phyloP scores from a whole-genome alignment of 2,329 filamentous ascomycete genomes.

The Ilyonectria robusta region DNA sequence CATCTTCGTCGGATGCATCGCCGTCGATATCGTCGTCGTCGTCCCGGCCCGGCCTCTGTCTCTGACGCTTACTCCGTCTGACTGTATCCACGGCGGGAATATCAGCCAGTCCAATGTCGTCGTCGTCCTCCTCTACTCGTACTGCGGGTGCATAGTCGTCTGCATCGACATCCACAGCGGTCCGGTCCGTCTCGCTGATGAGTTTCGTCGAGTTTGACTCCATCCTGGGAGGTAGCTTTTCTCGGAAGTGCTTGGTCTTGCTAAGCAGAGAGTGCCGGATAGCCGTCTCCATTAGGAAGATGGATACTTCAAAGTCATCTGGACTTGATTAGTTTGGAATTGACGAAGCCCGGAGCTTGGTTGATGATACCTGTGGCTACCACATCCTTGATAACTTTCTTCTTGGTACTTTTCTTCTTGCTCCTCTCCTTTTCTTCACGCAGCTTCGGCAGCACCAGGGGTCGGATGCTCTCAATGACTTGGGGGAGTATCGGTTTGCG shows the following conservation, averaged over 20 bases:
- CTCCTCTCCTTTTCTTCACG: conserved; percentile 81
- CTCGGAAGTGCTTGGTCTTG: conserved; percentile 84
- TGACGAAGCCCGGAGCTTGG: neutral
- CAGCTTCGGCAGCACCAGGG: conserved; percentile 90
- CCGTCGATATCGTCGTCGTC: conserved; percentile 53
- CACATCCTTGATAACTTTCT: conserved; percentile 89
- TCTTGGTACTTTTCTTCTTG: conserved; percentile 77
- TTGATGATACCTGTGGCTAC: conserved; percentile 76
- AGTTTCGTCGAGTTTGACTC: conserved; percentile 75
- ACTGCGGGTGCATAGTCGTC: conserved; percentile 55
- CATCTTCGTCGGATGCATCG: conserved; percentile 52
- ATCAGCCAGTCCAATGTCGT: conserved; percentile 51
- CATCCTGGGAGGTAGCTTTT: conserved; percentile 66
- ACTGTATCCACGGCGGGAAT: conserved; percentile 49
- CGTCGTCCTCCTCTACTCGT: conserved; percentile 65
- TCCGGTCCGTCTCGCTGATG: conserved; percentile 68
- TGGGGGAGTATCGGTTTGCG: conserved; percentile 83
- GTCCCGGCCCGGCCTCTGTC: conserved; percentile 46
- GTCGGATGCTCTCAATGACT: conserved; percentile 88
- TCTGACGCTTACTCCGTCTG: conserved; percentile 49
- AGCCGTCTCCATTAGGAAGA: conserved; percentile 90
- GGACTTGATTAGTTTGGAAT: conserved; percentile 37
- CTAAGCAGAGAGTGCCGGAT: conserved; percentile 89
- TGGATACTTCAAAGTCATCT: conserved; percentile 97
- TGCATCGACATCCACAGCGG: conserved; percentile 67